Evolutionary conservation across 345 rosid genomes (phyloP), one percentile per base, ranked within the genome.

Genomic region (Trapa bicornis): DNA sequence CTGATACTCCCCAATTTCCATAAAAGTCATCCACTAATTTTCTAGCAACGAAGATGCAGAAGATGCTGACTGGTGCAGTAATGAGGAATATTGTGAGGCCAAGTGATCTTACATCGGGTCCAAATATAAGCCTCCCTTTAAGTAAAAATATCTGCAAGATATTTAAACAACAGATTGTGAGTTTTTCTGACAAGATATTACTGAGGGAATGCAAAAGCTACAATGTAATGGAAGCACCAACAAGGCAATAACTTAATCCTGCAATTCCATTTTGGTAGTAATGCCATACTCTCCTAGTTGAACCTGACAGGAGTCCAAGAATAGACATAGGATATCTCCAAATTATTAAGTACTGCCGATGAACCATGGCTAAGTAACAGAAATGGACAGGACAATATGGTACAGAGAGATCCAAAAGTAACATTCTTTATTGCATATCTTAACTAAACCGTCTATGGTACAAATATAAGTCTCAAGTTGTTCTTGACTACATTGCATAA

Each of bases 101-200:
- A 67, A 94, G 67, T 10, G 99, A 94, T 82, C 97, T 84, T 64
- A 91, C 96, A 80, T 94, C 99, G 22, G 99, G 99, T 70, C 99
- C 99, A 81, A 89, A 94, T 76, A 94, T 82, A 83, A 91, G 86
- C 74, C 99, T 87, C 68, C 99, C 99, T 11, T 75, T 78, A 77
- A 87, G 89, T 70, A 89, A 84, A 81, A 94, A 94, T 82, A 85
- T 84, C 99, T 94, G 95, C 74, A 85, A 47, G 56, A 57, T 29
- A 29, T 57, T 32, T 57, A 4, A 29, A 33, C 36, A 58, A 58
- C 0, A 58, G 16, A 58, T 32, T 58, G 13, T 32, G 38, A 29
- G 38, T 29, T 32, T 33, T 2, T 16, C 32, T 11, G 37, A 29
- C 35, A 57, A 54, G 33, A n/a, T 22, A 54, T 54, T 35, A 54